phyloP scores from a whole-genome alignment of 1,139 yeast genomes.

The Suhomyces coccinellae region DNA sequence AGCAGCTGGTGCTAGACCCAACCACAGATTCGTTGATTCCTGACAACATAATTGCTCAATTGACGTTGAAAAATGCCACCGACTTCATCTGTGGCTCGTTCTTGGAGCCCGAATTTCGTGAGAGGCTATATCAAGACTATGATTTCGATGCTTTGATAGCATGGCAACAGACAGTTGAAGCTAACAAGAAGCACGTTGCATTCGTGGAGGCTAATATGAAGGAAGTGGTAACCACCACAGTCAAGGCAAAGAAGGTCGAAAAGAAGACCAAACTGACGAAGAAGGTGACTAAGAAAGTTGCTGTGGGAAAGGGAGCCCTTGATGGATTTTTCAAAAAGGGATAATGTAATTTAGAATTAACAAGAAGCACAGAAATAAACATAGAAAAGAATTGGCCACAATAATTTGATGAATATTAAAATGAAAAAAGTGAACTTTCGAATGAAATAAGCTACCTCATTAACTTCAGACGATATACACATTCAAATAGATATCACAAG shows the following conservation, averaged over 20 bases:
- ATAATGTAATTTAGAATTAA: slow-evolving; percentile 3
- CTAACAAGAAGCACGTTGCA: slow-evolving; percentile 29
- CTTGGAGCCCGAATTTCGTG: slow-evolving; percentile 19
- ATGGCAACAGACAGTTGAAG: slow-evolving; percentile 30
- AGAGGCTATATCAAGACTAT: slow-evolving; percentile 14
- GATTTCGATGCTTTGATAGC: slow-evolving; percentile 29
- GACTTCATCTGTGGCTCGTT: slow-evolving; percentile 35
- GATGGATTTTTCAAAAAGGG: slow-evolving; percentile 58
- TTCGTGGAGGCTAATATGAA: slow-evolving; percentile 40
- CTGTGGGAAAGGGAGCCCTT: slow-evolving; percentile 59
- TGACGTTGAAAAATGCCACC: slow-evolving; percentile 25
- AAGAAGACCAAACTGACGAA: slow-evolving; percentile 21
- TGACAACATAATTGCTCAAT: slow-evolving; percentile 26
- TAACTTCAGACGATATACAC: slow-evolving; percentile 1
- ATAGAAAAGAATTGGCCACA: too few relatives aligned
- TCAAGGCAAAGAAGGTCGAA: slow-evolving; percentile 16
- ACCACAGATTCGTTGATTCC: slow-evolving; percentile 25
- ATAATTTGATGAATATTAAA: too few relatives aligned
- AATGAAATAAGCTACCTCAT: too few relatives aligned
- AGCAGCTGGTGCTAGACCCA: slow-evolving; percentile 26
- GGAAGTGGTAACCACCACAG: slow-evolving; percentile 22
- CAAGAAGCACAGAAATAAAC: too few relatives aligned
- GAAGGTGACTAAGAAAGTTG: slow-evolving; percentile 38
- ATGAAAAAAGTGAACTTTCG: too few relatives aligned
- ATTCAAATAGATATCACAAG: slow-evolving; percentile 4